phyloP scores from a whole-genome alignment of 768 basidiomycete genomes.

The Clitopilus hobsonii region DNA sequence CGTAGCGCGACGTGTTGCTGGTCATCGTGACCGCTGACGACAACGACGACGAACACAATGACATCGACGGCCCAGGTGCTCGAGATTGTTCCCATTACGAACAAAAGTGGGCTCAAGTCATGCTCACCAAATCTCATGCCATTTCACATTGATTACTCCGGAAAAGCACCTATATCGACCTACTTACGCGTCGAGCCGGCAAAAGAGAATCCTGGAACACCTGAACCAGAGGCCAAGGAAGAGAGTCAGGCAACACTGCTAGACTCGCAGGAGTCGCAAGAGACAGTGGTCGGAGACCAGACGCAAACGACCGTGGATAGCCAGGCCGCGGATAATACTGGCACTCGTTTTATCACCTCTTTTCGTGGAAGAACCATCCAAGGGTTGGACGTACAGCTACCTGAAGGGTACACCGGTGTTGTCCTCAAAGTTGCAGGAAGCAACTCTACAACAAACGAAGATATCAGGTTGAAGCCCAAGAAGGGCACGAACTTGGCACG shows the following conservation, averaged over 20 bases:
- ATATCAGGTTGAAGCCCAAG: neutral
- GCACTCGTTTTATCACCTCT: conserved; percentile 52
- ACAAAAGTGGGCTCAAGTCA: conserved; percentile 9
- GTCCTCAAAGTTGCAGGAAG: conserved; percentile 40
- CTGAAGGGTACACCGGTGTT: conserved; percentile 64
- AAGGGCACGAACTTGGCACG: conserved; percentile 10
- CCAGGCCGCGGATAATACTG: conserved; percentile 20
- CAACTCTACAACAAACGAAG: neutral
- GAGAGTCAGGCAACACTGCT: too few species aligned
- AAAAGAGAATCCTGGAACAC: conserved; percentile 23
- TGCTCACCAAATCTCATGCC: conserved; percentile 76
- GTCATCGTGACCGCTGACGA: conserved; percentile 2
- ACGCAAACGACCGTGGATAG: too few species aligned
- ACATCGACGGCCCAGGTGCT: neutral
- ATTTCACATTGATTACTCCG: conserved; percentile 69
- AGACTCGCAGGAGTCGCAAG: too few species aligned
- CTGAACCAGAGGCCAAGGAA: conserved; percentile 6
- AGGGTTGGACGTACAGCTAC: conserved; percentile 57
- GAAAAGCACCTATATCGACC: conserved; percentile 68
- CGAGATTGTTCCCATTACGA: neutral
- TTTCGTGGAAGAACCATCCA: conserved; percentile 77
- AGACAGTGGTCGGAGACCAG: too few species aligned
- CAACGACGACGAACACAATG: neutral
- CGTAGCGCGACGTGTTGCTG: neutral
- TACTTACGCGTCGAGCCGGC: conserved; percentile 62